Percentiles rank a stretch among this genome's conserved stretches.
phyloP scores from a whole-genome alignment of 2,329 filamentous ascomycete species.

The Alternaria brassicicola region DNA sequence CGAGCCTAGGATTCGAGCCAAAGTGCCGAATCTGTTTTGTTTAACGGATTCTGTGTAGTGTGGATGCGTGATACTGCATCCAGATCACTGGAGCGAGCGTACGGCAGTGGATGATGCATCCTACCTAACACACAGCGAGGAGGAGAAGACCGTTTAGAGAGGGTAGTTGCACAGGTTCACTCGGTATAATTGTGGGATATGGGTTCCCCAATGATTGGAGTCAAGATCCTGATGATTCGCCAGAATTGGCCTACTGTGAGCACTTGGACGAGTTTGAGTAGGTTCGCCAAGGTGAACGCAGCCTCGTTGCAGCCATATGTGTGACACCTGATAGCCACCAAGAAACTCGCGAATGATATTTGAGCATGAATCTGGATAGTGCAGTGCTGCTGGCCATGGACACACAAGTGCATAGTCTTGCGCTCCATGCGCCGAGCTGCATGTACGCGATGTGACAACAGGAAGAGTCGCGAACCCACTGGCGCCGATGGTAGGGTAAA shows the following conservation, averaged over 20 bases:
- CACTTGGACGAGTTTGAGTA: not conserved
- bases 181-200: not conserved
- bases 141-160: not conserved
- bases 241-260: not conserved
- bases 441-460: no score
- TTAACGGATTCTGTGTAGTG: conserved; percentile 15
- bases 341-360: not conserved
- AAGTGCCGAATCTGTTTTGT: conserved; percentile 13
- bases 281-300: not conserved
- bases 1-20: conserved; percentile 39
- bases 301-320: not conserved
- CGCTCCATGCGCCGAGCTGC: no score
- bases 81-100: conserved; percentile 13
- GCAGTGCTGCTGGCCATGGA: no score
- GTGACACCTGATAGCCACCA: not conserved
- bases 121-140: not conserved
- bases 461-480: no score
- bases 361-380: no score
- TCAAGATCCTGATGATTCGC: no score
- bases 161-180: not conserved
- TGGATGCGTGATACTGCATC: conserved; percentile 24
- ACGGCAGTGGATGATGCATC: conserved; percentile 10
- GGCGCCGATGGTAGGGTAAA: no score
- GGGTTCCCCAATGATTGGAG: not conserved
- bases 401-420: no score